These are phyloP conservation scores for Podaxis sp. DNA, from an alignment of 768 basidiomycete genomes.

Conservation along the genomic window DNA sequence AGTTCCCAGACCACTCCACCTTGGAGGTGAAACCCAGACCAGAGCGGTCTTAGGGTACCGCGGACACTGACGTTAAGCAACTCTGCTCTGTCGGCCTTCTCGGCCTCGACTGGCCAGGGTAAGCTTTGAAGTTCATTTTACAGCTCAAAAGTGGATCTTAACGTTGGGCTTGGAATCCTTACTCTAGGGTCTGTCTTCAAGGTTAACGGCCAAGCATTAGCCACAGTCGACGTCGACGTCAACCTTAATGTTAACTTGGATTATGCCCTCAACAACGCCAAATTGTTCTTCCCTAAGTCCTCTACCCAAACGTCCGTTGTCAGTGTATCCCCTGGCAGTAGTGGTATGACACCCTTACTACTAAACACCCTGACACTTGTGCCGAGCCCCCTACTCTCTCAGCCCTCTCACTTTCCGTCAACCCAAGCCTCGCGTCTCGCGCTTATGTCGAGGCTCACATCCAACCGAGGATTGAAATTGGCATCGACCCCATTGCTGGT, in stretches of 20 bases:
- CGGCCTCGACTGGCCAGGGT: conserved; percentile 6
- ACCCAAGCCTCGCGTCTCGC: conserved; percentile 36
- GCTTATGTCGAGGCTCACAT: conserved; percentile 45
- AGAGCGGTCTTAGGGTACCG: not conserved
- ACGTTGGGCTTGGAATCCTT: conserved; percentile 30
- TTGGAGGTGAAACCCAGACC: not conserved
- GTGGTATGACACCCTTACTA: conserved; percentile 32
- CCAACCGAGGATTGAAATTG: conserved; percentile 46
- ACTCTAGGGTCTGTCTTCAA: conserved; percentile 40
- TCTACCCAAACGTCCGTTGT: conserved; percentile 12
- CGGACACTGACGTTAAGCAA: not conserved
- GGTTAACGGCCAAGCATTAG: conserved; percentile 28
- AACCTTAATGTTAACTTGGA: conserved; percentile 31
- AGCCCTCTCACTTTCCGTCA: conserved; percentile 42
- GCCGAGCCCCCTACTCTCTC: not conserved
- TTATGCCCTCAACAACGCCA: conserved; percentile 31
- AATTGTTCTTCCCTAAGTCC: conserved; percentile 36
- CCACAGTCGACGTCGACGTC: conserved; percentile 32
- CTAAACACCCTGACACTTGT: not conserved
- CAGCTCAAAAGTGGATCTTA: not conserved
- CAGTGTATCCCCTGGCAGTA: conserved; percentile 36
- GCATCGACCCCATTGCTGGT: conserved; percentile 38
- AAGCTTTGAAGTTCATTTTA: not conserved
- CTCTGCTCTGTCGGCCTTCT: conserved; percentile 6
- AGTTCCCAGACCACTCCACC: not conserved